These are phyloP conservation scores for Lactarius akahatsu DNA, from an alignment of 768 basidiomycete species.

Conservation along the genomic window DNA sequence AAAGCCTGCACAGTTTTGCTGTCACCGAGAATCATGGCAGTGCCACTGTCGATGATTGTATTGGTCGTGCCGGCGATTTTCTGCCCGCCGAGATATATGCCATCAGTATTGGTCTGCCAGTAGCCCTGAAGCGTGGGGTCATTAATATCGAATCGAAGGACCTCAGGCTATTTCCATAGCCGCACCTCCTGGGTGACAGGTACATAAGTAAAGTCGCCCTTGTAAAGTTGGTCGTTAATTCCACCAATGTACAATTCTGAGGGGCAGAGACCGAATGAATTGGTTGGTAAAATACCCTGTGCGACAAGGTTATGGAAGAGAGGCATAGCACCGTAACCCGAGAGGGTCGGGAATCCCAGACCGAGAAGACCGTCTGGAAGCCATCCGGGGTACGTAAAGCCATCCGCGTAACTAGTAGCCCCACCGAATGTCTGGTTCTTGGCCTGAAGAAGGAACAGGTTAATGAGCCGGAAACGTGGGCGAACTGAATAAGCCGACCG, in stretches of 20 bases:
- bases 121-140: conserved; percentile 17
- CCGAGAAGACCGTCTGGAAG: conserved; percentile 45
- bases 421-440: conserved; percentile 45
- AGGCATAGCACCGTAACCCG: conserved; percentile 29
- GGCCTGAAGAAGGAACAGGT: conserved; percentile 21
- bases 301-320: conserved; percentile 45
- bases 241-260: conserved; percentile 20
- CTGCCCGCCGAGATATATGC: conserved; percentile 7
- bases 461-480: neutral
- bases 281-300: conserved; percentile 36
- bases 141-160: neutral
- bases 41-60: conserved; percentile 31
- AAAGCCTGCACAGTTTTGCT: conserved; percentile 7
- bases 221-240: neutral
- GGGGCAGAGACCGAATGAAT: conserved; percentile 51
- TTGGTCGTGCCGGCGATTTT: neutral
- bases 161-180: neutral
- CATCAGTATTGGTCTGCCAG: conserved; percentile 29
- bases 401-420: conserved; percentile 39
- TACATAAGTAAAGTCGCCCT: conserved; percentile 16
- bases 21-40: conserved; percentile 29
- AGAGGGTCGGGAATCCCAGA: conserved; percentile 37
- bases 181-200: neutral
- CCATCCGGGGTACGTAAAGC: conserved; percentile 26
- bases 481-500: conserved; percentile 25